Base-by-base conservation (phyloP, 345 rosid genomes). In the Pistacia vera region DNA sequence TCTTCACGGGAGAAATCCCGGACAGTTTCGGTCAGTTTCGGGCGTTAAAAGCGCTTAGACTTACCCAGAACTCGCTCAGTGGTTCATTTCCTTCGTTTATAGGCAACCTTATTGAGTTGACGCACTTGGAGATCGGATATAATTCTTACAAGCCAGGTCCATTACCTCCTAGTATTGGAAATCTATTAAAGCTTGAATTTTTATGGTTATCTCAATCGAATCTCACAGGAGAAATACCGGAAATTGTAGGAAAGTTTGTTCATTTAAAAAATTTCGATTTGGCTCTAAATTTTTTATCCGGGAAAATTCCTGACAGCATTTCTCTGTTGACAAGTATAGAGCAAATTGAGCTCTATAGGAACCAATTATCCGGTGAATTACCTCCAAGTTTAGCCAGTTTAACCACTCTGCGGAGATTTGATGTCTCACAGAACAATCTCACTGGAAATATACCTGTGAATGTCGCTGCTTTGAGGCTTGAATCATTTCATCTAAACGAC, bases 351-450 rank as follows among this genome's bases (percentile, higher is more conserved):
- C 86, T 93, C 12, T 93, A 4, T 60, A 5, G 28, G 3, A 93
- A 93, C 68, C 57, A 46, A 13, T 67, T 93, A 38, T 71, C 77
- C 1, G 89, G 93, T 3, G 88, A 82, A 22, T 81, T 93, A 28
- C 94, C 93, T 8, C 92, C 78, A 75, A 52, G 81, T 72, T 74
- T 93, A 51, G 87, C 81, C 14, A 86, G 88, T 52, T 83, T 91
- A 81, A 83, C 74, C 2, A 52, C 68, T 30, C 73, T 93, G 33
- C 82, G 52, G 18, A 49, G 35, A 44, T n/a, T 93, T 9, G 97
- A 93, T 64, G 89, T 76, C 25, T 93, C 97, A 3, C 85, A 88
- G 86, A 93, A 93, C 79, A 83, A 61, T 55, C 90, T 93, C 71
- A 80, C 85, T 20, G 97, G 92, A 0, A 77, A 67, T 51, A 68